Conservation (phyloP, 1,284 basidiomycete species). For the Fomitopsis schrenkii region DNA sequence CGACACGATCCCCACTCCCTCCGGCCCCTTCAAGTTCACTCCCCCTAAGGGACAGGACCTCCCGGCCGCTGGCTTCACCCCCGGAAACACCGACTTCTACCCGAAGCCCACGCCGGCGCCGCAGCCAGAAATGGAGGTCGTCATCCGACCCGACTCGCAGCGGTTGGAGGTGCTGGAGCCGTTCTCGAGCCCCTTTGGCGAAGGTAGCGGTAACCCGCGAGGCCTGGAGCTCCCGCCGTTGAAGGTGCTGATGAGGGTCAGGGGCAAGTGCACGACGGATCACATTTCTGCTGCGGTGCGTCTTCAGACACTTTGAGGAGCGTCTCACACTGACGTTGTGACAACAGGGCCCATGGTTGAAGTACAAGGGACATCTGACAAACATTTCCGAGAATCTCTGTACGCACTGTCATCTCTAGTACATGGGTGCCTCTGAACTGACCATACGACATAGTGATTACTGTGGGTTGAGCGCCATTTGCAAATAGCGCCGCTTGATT, state of each 20-base stretch:
- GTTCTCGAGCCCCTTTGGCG: conserved; percentile 77
- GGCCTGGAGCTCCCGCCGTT: conserved; percentile 77
- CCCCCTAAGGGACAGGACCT: conserved; percentile 86
- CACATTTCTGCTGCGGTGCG: conserved; percentile 91
- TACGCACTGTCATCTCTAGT: conserved; percentile 37
- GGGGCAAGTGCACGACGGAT: conserved; percentile 98
- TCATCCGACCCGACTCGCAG: conserved; percentile 78
- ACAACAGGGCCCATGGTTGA: conserved; percentile 88
- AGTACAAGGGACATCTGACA: conserved; percentile 95
- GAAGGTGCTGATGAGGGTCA: conserved; percentile 86
- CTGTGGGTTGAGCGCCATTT: conserved; percentile 26
- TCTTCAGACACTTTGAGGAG: conserved; percentile 10
- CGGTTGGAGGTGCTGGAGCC: conserved; percentile 88
- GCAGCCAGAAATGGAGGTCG: conserved; percentile 74
- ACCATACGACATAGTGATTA: conserved; percentile 47
- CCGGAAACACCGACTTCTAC: conserved; percentile 78
- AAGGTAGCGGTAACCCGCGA: conserved; percentile 41
- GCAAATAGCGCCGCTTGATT: not conserved
- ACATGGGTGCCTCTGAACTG: conserved; percentile 26
- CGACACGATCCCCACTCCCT: conserved; percentile 74
- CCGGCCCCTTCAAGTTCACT: conserved; percentile 84
- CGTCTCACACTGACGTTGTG: not conserved
- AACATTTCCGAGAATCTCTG: conserved; percentile 96
- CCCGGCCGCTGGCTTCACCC: conserved; percentile 80
- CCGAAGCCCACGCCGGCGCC: conserved; percentile 77